A percentile compares a stretch with the other conserved stretches of the same genome.
Evolutionary conservation across 371 early-diverging fungal species (phyloP).

Genomic region (Mucor irregularis): DNA sequence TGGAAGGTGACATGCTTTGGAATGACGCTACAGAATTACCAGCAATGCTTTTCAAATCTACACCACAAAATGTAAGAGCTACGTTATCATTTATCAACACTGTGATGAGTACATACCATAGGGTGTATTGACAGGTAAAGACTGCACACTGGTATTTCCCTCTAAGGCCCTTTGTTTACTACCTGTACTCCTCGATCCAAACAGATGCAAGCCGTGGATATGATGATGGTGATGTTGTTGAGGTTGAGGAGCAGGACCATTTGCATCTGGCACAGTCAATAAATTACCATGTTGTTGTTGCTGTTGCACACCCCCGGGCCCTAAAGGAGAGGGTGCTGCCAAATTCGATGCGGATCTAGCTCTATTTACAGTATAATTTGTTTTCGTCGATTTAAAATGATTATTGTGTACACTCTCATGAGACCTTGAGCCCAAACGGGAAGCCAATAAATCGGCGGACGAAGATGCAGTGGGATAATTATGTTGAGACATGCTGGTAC

Average conservation of each 20-base stretch:
- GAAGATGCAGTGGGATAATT: neutral
- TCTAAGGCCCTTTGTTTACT: neutral
- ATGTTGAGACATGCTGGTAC: conserved; percentile 8
- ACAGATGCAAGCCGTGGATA: conserved; percentile 25
- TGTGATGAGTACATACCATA: conserved; percentile 24
- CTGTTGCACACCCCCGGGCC: neutral
- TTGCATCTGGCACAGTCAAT: conserved; percentile 15
- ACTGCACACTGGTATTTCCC: conserved; percentile 11
- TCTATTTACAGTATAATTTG: conserved; percentile 4
- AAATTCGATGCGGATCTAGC: conserved; percentile 24
- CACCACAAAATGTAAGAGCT: neutral
- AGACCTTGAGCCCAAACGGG: conserved; percentile 11
- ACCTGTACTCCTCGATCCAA: conserved; percentile 29
- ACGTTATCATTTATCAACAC: too few relatives aligned
- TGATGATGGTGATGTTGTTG: conserved; percentile 19
- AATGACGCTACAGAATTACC: conserved; percentile 23
- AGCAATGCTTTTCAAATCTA: conserved; percentile 17
- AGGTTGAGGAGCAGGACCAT: neutral
- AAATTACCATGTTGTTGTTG: neutral
- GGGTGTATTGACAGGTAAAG: conserved; percentile 4
- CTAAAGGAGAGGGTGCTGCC: conserved; percentile 5
- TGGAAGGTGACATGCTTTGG: conserved; percentile 29
- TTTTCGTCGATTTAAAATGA: neutral
- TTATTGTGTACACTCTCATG: conserved; percentile 11
- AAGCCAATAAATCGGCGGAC: neutral